These are phyloP conservation scores for Ocimum tenuiflorum DNA, from an alignment of 257 asterid genomes.

Conservation along the genomic window DNA sequence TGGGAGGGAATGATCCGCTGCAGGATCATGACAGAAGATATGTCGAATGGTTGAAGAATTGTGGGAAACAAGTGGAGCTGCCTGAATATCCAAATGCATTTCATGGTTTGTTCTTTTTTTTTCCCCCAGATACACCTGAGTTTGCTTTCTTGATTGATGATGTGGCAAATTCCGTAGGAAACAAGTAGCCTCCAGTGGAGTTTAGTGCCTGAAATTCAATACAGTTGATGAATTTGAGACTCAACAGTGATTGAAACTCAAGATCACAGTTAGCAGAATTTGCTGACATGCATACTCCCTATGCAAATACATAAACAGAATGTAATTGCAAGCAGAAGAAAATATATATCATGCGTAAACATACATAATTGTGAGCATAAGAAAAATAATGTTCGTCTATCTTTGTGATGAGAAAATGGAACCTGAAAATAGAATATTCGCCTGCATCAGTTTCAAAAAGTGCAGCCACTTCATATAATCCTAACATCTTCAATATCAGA, in stretches of 20 bases:
- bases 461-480: neutral
- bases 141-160: constrained; percentile 10
- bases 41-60: constrained; percentile 23
- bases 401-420: no score
- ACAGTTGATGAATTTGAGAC: neutral
- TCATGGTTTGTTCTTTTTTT: constrained; percentile 35
- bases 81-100: constrained; percentile 34
- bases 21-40: constrained; percentile 36
- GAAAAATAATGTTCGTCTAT: neutral
- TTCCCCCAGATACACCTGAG: constrained; percentile 29
- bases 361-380: neutral
- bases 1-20: constrained; percentile 42
- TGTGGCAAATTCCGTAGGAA: constrained; percentile 12
- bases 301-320: neutral
- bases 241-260: neutral
- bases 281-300: neutral
- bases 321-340: neutral
- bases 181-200: neutral
- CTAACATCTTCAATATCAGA: neutral
- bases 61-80: constrained; percentile 30
- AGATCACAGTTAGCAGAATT: neutral
- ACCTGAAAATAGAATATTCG: neutral
- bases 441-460: neutral
- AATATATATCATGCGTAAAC: no score
- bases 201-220: neutral